phyloP scores from a whole-genome alignment of 1,139 yeast genomes.

The Kodamaea fungicola region DNA sequence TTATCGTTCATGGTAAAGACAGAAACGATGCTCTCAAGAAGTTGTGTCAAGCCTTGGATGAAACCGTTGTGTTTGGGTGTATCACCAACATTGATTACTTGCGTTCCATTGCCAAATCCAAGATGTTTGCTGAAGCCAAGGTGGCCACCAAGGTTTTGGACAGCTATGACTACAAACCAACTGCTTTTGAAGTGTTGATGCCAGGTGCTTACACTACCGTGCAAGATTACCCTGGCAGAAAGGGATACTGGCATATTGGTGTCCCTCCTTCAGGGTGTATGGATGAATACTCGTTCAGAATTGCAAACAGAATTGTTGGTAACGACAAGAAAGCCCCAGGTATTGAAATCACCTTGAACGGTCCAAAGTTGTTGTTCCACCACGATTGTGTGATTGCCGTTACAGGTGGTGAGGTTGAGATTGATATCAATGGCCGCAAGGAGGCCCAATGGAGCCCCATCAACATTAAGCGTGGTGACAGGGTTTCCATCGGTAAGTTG shows the following conservation, averaged over 20 bases:
- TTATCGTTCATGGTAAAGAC: slow-evolving; percentile 88
- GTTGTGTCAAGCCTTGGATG: slow-evolving; percentile 75
- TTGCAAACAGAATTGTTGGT: slow-evolving; percentile 89
- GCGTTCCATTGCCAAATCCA: slow-evolving; percentile 77
- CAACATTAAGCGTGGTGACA: slow-evolving; percentile 67
- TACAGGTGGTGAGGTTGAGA: slow-evolving; percentile 77
- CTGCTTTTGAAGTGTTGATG: slow-evolving; percentile 74
- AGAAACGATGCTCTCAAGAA: slow-evolving; percentile 79
- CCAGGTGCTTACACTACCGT: slow-evolving; percentile 97
- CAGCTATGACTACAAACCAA: slow-evolving; percentile 72
- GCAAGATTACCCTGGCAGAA: slow-evolving; percentile 94
- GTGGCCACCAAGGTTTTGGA: slow-evolving; percentile 88
- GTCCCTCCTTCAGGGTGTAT: slow-evolving; percentile 99
- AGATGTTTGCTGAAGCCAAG: slow-evolving; percentile 77
- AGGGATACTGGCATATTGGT: slow-evolving; percentile 83
- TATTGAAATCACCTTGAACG: slow-evolving; percentile 80
- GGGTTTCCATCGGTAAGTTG: slow-evolving; percentile 75
- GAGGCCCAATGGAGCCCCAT: slow-evolving; percentile 67
- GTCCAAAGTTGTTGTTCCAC: slow-evolving; percentile 84
- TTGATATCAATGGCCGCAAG: slow-evolving; percentile 60
- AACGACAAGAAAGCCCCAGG: slow-evolving; percentile 81
- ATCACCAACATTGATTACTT: slow-evolving; percentile 87
- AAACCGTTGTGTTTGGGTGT: slow-evolving; percentile 86
- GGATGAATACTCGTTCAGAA: slow-evolving; percentile 87
- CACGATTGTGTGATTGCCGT: slow-evolving; percentile 72